These are phyloP conservation scores for Aspergillus intermedius DNA, from an alignment of 2,329 filamentous ascomycete genomes.

Conservation along the genomic window DNA sequence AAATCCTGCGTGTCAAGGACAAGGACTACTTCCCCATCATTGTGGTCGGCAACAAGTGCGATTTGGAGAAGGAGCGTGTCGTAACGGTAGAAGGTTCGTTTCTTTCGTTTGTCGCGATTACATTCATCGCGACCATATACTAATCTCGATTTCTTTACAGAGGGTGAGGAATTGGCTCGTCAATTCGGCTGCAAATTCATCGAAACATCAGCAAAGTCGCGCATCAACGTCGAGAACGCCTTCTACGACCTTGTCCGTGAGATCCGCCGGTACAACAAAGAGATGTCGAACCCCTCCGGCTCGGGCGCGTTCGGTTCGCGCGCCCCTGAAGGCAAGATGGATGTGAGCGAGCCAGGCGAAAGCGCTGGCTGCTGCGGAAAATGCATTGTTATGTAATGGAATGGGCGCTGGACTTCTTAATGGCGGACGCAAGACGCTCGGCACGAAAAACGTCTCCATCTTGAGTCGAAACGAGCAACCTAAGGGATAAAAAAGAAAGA, in stretches of 20 bases:
- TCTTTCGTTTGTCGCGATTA: not conserved
- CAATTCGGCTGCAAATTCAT: constrained; percentile 97
- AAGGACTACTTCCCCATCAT: constrained; percentile 99
- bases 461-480: not conserved
- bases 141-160: constrained; percentile 42
- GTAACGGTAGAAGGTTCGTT: constrained; percentile 82
- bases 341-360: constrained; percentile 56
- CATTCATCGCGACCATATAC: not conserved
- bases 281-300: constrained; percentile 78
- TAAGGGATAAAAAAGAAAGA: constrained; percentile 8
- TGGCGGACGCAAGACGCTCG: constrained; percentile 10
- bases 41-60: constrained; percentile 98
- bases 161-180: constrained; percentile 79
- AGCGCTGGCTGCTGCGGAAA: constrained; percentile 69
- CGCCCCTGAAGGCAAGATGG: constrained; percentile 61
- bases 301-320: constrained; percentile 58
- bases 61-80: constrained; percentile 87
- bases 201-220: constrained; percentile 96
- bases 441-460: constrained; percentile 13
- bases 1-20: constrained; percentile 97
- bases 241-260: constrained; percentile 98
- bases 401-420: constrained; percentile 12
- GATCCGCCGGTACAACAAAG: constrained; percentile 96
- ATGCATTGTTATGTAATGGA: constrained; percentile 68
- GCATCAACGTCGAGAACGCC: constrained; percentile 96